These are phyloP conservation scores for Metarhizium guizhouense DNA, from an alignment of 2,329 filamentous ascomycete genomes.

Conservation along the genomic window DNA sequence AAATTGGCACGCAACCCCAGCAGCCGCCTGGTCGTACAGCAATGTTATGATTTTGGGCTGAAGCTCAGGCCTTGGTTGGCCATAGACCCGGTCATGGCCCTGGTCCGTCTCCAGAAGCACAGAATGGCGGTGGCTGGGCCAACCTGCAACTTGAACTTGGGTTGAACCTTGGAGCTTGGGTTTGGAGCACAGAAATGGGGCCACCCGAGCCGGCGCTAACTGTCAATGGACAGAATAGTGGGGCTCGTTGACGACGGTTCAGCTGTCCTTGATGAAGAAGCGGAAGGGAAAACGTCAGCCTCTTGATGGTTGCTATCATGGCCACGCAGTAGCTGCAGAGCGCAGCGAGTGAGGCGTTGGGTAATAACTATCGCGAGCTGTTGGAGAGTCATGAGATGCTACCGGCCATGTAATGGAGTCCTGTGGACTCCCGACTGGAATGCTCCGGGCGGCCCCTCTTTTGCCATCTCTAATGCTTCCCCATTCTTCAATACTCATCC, in stretches of 20 bases:
- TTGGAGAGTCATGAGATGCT: no score
- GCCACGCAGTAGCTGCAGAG: neutral
- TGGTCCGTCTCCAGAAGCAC: neutral
- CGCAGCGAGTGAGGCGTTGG: no score
- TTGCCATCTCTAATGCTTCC: neutral
- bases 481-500: neutral
- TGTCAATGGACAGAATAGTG: neutral
- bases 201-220: neutral
- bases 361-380: no score
- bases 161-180: neutral
- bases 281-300: neutral
- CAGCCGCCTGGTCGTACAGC: neutral
- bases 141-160: neutral
- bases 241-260: neutral
- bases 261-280: neutral
- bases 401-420: neutral
- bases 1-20: neutral
- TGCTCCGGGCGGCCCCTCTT: neutral
- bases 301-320: neutral
- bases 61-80: constrained; percentile 4
- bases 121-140: constrained; percentile 6
- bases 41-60: constrained; percentile 9
- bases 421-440: neutral
- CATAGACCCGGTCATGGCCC: neutral
- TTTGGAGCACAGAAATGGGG: neutral